phyloP scores from a whole-genome alignment of 441 rosid genomes.

The Gossypium schwendimanii region DNA sequence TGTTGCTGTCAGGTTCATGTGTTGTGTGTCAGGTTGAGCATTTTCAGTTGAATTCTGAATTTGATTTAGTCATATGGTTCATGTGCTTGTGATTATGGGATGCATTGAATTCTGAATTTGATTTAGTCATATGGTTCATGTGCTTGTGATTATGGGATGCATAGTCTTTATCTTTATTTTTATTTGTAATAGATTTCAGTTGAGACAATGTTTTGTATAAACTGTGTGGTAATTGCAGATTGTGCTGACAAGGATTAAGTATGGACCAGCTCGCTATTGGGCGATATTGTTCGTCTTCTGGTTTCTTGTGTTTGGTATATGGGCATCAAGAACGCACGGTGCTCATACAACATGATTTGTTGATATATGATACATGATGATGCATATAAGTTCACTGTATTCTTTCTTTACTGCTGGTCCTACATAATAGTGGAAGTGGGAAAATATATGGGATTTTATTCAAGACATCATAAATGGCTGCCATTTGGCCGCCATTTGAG shows the following conservation, averaged over 20 bases:
- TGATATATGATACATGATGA: neutral
- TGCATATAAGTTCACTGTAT: constrained; percentile 9
- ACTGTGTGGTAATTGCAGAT: constrained; percentile 44
- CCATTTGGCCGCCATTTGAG: constrained; percentile 3
- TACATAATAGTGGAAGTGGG: neutral
- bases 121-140: neutral
- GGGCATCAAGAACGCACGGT: constrained; percentile 74
- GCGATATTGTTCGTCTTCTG: constrained; percentile 89
- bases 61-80: no score
- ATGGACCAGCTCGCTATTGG: constrained; percentile 97
- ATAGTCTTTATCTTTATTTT: neutral
- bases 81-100: no score
- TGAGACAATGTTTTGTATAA: neutral
- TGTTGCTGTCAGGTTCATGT: neutral
- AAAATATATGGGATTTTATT: neutral
- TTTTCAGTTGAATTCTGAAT: no score
- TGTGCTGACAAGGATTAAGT: constrained; percentile 78
- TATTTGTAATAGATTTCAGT: neutral
- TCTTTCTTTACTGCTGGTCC: constrained; percentile 1
- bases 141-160: constrained; percentile 1
- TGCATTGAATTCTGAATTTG: neutral
- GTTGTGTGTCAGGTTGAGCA: neutral
- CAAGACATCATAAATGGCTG: neutral
- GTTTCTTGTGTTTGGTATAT: constrained; percentile 93
- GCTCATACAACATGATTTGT: constrained; percentile 41